Evolutionary conservation across 306 rosid species (phyloP).

Genomic region (Crataegus laevigata): DNA sequence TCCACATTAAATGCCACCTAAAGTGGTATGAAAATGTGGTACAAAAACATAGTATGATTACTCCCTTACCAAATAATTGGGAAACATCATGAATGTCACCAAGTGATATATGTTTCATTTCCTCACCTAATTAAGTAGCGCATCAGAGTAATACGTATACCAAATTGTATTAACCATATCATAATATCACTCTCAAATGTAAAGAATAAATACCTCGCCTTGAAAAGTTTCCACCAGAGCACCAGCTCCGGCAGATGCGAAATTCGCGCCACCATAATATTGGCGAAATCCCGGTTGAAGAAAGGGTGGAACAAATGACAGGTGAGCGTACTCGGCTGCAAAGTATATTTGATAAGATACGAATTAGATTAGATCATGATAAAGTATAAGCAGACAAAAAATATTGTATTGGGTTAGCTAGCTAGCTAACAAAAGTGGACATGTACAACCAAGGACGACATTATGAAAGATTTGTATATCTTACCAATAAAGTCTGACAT

Average conservation of each 20-base stretch:
- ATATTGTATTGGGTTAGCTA: background rate
- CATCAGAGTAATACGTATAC: background rate
- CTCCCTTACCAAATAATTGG: background rate
- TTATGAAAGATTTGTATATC: constrained; percentile 17
- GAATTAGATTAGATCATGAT: background rate
- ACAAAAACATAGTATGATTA: too few relatives aligned
- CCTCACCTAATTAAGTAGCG: background rate
- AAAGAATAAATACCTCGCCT: constrained; percentile 57
- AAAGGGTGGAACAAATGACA: constrained; percentile 62
- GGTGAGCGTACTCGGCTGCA: constrained; percentile 71
- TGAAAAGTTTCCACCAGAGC: constrained; percentile 67
- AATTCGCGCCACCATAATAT: constrained; percentile 62
- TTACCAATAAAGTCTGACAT: constrained; percentile 70
- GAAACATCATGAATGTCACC: background rate
- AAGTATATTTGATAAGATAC: background rate
- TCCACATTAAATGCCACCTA: too few relatives aligned
- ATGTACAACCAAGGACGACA: constrained; percentile 19
- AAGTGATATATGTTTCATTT: background rate
- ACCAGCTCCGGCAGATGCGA: constrained; percentile 91
- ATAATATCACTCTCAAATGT: background rate
- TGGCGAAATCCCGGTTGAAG: constrained; percentile 54
- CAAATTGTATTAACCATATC: background rate
- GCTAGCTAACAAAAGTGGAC: constrained; percentile 17
- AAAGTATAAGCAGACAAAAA: constrained; percentile 10
- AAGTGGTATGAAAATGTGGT: too few relatives aligned